phyloP scores from a whole-genome alignment of 768 basidiomycete species.

The Glaciozyma martinii region DNA sequence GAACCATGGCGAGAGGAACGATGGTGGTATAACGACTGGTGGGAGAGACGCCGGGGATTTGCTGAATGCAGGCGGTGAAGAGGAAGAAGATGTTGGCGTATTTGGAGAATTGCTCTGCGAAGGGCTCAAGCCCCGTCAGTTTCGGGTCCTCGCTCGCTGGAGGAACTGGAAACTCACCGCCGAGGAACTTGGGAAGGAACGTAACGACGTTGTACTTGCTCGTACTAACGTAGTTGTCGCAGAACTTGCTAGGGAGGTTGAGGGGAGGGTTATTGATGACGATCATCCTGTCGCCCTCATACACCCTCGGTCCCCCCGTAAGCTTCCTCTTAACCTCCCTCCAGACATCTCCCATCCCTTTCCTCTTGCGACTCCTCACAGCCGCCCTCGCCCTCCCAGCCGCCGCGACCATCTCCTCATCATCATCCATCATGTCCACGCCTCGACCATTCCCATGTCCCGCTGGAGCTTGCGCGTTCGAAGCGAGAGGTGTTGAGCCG shows the following conservation, averaged over 20 bases:
- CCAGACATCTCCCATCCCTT: not conserved
- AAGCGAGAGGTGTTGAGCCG: slow-evolving; percentile 6
- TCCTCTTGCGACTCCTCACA: slow-evolving; percentile 2
- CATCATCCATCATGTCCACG: slow-evolving; percentile 28
- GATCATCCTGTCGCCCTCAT: slow-evolving; percentile 65
- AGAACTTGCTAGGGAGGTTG: slow-evolving; percentile 54
- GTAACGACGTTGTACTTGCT: slow-evolving; percentile 85
- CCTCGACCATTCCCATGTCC: slow-evolving; percentile 12
- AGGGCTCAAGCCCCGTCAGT: not conserved
- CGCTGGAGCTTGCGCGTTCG: slow-evolving; percentile 20
- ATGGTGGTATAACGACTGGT: slow-evolving; percentile 94
- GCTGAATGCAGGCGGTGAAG: slow-evolving; percentile 82
- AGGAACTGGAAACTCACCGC: slow-evolving; percentile 50
- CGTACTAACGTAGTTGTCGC: slow-evolving; percentile 78
- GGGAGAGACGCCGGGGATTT: slow-evolving; percentile 94
- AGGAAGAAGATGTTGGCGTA: slow-evolving; percentile 98
- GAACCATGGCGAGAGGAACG: slow-evolving; percentile 72
- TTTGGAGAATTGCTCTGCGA: slow-evolving; percentile 43
- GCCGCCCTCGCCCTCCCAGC: slow-evolving; percentile 21
- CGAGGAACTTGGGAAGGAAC: slow-evolving; percentile 86
- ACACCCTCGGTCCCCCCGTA: slow-evolving; percentile 14
- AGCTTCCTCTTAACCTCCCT: slow-evolving; percentile 2
- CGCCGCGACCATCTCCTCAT: slow-evolving; percentile 26
- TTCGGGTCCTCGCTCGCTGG: not conserved
- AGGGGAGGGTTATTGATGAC: slow-evolving; percentile 66